Evolutionary conservation across 192 early-diverging fungal genomes (phyloP).

Genomic region (Spizellomyces sp.): DNA sequence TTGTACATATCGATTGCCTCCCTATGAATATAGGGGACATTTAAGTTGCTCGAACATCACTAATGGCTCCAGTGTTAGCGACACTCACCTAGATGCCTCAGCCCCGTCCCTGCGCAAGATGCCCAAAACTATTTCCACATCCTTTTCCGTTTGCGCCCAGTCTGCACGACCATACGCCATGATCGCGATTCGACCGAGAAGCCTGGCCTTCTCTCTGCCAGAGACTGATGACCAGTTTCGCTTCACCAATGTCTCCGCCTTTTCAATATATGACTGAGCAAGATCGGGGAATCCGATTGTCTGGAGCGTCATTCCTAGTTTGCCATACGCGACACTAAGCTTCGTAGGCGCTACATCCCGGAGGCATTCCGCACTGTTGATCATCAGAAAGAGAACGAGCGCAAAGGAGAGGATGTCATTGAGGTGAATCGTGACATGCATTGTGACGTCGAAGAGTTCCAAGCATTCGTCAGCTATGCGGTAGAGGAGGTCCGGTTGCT

Average conservation of each 20-base stretch:
- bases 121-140: too few relatives aligned
- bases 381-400: conserved; percentile 2
- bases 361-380: conserved; percentile 3
- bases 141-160: too few relatives aligned
- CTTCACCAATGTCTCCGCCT: not conserved
- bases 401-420: not conserved
- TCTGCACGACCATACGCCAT: too few relatives aligned
- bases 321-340: not conserved
- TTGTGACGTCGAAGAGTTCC: conserved; percentile 5
- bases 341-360: not conserved
- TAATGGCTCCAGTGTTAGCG: too few relatives aligned
- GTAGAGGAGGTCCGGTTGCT: not conserved
- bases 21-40: too few relatives aligned
- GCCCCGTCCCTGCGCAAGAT: too few relatives aligned
- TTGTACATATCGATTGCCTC: too few relatives aligned
- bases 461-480: not conserved
- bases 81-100: too few relatives aligned
- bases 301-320: conserved; percentile 4
- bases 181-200: too few relatives aligned
- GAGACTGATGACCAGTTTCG: not conserved
- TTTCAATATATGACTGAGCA: not conserved
- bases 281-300: not conserved
- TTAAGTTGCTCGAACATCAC: too few relatives aligned
- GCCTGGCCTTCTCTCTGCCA: too few relatives aligned
- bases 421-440: conserved; percentile 13